Conservation (phyloP, 768 basidiomycete species). For the Dentipellis sp. region DNA sequence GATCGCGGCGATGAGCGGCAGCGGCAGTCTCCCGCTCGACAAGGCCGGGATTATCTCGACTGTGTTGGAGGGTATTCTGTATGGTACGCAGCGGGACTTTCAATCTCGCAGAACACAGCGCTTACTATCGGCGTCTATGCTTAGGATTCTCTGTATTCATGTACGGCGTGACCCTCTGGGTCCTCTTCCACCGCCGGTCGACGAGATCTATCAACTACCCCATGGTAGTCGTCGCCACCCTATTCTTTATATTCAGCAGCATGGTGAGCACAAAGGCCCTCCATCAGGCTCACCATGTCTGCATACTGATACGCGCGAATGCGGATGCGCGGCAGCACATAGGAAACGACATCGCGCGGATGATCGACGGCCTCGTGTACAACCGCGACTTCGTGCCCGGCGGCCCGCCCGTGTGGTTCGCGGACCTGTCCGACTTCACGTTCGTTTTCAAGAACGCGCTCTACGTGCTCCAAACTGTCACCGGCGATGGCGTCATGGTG, state of each 20-base stretch:
- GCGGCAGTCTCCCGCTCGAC: not conserved
- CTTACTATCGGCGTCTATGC: not conserved
- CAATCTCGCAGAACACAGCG: not conserved
- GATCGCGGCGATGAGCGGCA: too few species aligned
- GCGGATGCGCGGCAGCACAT: not conserved
- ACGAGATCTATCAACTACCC: not conserved
- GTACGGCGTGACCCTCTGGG: slow-evolving; percentile 1
- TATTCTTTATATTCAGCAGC: not conserved
- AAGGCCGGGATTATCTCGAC: not conserved
- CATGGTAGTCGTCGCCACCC: not conserved
- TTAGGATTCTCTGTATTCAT: slow-evolving; percentile 2
- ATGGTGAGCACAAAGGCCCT: not conserved
- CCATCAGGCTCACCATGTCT: too few species aligned
- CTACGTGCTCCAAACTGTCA: not conserved
- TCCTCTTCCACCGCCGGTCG: not conserved
- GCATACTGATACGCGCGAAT: too few species aligned
- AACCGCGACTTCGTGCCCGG: not conserved
- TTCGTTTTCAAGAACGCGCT: slow-evolving; percentile 2
- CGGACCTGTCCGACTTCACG: not conserved
- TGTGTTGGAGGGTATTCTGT: not conserved
- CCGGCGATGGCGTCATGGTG: not conserved
- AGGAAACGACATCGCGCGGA: not conserved
- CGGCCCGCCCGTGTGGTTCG: slow-evolving; percentile 1
- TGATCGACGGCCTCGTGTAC: not conserved
- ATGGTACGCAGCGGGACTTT: not conserved